Evolutionary conservation across 1,139 yeast genomes (phyloP).

Genomic region (Yamadazyma sp.): DNA sequence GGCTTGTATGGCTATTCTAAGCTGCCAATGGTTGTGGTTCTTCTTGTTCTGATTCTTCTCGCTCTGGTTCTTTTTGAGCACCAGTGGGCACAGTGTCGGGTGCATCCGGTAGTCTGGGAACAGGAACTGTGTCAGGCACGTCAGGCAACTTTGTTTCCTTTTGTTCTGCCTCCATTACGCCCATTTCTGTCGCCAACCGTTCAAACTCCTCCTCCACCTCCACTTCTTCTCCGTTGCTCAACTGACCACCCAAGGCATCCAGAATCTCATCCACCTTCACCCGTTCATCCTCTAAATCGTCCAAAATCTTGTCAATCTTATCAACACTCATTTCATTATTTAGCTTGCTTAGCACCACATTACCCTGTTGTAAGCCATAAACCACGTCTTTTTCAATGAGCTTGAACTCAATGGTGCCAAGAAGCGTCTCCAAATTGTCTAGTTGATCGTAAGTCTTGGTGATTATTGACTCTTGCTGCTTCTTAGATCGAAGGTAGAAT

Average conservation of each 20-base stretch:
- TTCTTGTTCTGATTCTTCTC: too few species aligned
- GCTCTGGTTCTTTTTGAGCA: too few species aligned
- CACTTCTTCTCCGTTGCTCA: conserved; percentile 57
- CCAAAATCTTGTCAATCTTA: conserved; percentile 78
- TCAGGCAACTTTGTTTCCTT: conserved; percentile 29
- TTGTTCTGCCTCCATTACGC: conserved; percentile 20
- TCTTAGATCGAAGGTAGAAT: conserved; percentile 70
- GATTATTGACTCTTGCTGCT: conserved; percentile 74
- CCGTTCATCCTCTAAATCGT: conserved; percentile 80
- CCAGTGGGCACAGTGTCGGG: background rate
- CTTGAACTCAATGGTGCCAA: conserved; percentile 82
- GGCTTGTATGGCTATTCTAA: too few species aligned
- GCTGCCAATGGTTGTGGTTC: background rate
- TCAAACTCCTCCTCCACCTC: conserved; percentile 69
- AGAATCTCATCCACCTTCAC: conserved; percentile 71
- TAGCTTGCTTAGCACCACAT: conserved; percentile 66
- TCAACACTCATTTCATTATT: conserved; percentile 78
- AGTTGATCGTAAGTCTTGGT: conserved; percentile 74
- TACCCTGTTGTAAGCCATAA: conserved; percentile 78
- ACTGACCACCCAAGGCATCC: conserved; percentile 44
- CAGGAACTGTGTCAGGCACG: conserved; percentile 16
- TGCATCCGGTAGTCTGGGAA: background rate
- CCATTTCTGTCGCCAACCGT: conserved; percentile 44
- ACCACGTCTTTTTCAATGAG: conserved; percentile 82
- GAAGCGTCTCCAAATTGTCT: conserved; percentile 70